Conservation (phyloP, 352 stramenopile genomes). For the Paralagenidium karlingii region DNA sequence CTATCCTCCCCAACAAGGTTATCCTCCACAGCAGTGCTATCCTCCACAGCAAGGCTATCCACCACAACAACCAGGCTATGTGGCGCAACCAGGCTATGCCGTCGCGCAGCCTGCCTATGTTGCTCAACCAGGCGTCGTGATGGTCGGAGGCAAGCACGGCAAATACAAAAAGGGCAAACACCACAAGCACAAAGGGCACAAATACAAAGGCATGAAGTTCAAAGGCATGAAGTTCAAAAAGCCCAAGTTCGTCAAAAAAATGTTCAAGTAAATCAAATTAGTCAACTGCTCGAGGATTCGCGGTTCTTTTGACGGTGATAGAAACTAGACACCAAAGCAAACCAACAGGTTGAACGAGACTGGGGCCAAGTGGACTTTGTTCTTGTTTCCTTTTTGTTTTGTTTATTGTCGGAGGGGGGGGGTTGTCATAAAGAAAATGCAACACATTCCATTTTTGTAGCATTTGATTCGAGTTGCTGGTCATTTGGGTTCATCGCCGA, state of each 20-base stretch:
- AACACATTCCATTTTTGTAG: no score
- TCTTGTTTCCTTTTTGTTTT: no score
- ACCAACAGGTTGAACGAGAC: no score
- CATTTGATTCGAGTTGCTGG: no score
- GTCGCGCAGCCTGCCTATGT: conserved; percentile 12
- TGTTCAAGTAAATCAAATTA: conserved; percentile 1
- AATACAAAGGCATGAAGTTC: conserved; percentile 6
- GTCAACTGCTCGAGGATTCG: no score
- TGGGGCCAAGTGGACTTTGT: no score
- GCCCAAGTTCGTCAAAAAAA: neutral
- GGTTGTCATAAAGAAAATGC: no score
- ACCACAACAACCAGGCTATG: conserved; percentile 10
- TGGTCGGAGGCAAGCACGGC: conserved; percentile 6
- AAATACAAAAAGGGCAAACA: conserved; percentile 7
- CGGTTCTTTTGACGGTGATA: no score
- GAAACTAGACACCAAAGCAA: no score
- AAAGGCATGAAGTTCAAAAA: conserved; percentile 8
- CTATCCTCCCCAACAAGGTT: conserved; percentile 10
- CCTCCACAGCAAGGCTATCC: conserved; percentile 18
- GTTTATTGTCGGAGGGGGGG: no score
- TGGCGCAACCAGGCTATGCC: conserved; percentile 13
- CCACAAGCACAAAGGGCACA: conserved; percentile 11
- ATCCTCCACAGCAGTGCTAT: conserved; percentile 16
- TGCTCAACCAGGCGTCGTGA: conserved; percentile 12
- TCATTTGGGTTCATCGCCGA: no score